Evolutionary conservation across 352 stramenopile genomes (phyloP), one percentile per base, ranked within the genome.

Genomic region (Pythium coloratum): DNA sequence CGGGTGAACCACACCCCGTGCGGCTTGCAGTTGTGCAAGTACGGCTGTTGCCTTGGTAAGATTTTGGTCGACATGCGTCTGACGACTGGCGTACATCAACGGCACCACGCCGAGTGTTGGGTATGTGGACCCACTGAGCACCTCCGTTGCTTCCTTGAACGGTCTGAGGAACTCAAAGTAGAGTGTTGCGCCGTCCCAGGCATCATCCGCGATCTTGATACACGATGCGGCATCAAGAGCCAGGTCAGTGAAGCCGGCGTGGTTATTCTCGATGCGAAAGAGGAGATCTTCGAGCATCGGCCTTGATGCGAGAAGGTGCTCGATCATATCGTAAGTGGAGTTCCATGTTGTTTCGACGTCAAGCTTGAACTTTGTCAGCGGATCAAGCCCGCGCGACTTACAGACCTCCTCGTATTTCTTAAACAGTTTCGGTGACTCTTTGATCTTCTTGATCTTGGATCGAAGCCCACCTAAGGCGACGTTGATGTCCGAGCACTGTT

Each of bases 261-360:
- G 49, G 28, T 24, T 14, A 32, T 55, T 55, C 49, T 26, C 24
- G 49, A 55, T 55, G 5, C 49, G 49, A 55, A 33, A 18, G 49
- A 55, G 28, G 6, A 55, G 20, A 32, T 55, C 49, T 55, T 55
- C 49, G 13, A 55, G 49, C 24, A 16, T 30, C 28, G 49, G 49
- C 32, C 20, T 55, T 34, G 49, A 30, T 8, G 13, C 28, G 7
- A 55, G 49, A 32, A 55, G 49, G 28, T 34, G 20, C 12, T 28
- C 12, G 14, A 55, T 55, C 49, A 55, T 55, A 55, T 55, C 49
- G 20, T 36, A 55, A n/a, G 49, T 55, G 28, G 49, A 55, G 49
- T 55, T 55, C 49, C 49, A 55, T 30, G 12, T 16, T 24, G 49
- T 55, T 26, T 30, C 20, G 28, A 55, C 49, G 20, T 55, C 49